These are phyloP conservation scores for Anisodus acutangulus DNA, from an alignment of 257 asterid genomes.

Conservation along the genomic window DNA sequence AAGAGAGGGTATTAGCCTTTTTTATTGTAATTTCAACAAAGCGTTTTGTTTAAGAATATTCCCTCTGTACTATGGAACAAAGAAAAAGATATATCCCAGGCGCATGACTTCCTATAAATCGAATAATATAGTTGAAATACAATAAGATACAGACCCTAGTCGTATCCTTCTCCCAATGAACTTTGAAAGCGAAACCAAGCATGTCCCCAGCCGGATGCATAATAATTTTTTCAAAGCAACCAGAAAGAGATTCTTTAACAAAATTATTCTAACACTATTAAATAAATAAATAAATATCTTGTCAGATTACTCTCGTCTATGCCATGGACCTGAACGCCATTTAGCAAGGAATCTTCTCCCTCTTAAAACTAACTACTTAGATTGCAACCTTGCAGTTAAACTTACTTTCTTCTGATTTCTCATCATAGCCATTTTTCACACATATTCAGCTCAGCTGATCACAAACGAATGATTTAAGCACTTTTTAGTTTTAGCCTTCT, in stretches of 20 bases:
- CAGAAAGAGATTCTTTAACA: not conserved
- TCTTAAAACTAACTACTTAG: not conserved
- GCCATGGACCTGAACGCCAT: not conserved
- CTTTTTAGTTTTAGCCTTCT: slow-evolving; percentile 46
- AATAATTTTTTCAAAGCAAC: not conserved
- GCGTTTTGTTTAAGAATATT: not conserved
- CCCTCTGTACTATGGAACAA: not conserved
- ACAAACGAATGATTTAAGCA: not conserved
- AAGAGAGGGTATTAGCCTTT: no score
- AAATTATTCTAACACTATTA: not conserved
- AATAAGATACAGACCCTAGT: not conserved
- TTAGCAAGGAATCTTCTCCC: not conserved
- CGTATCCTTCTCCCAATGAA: not conserved
- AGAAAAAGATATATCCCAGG: not conserved
- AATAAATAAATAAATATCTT: not conserved
- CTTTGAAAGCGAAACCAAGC: not conserved
- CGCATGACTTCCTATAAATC: not conserved
- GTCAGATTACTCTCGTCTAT: not conserved
- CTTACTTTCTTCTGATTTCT: slow-evolving; percentile 10
- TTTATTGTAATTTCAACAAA: not conserved
- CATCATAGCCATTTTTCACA: not conserved
- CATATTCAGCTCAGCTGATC: not conserved
- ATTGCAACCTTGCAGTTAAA: not conserved
- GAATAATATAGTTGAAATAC: not conserved
- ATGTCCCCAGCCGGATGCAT: not conserved